Base-by-base conservation (phyloP, 345 rosid species). In the Populus deltoides region DNA sequence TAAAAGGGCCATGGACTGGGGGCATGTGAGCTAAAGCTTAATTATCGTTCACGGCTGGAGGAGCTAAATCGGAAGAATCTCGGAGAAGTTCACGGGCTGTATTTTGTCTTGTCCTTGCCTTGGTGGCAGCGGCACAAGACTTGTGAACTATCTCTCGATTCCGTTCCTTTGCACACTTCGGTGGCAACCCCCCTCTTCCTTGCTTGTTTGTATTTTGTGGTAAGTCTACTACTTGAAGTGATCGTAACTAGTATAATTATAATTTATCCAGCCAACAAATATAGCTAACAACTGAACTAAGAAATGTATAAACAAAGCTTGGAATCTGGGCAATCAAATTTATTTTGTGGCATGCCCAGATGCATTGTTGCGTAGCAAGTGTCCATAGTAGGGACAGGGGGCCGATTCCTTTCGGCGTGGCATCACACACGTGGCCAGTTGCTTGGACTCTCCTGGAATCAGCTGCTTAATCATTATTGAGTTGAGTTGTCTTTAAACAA, bases 381-480 rank as follows among this genome's bases (percentile, higher is more conserved):
- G 88, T 76, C 80, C 89, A 62, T 76, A 67, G 75, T 51, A 31
- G 70, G 75, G 29, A 25, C n/a, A 16, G 77, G 87, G 86, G 84
- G 73, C 81, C 77, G 81, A 77, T 77, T 55, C 83, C 80, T 75
- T 79, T 47, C 63, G 87, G 83, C 82, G 80, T 80, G 75, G 70
- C 78, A 81, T 72, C 81, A 82, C 88, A 82, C 88, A 85, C 87
- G 86, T 88, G 88, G 85, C 70, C 79, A 49, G 68, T 45, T 80
- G 78, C 70, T 72, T 75, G 29, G 45, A n/a, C 51, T 29, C 55
- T 59, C 69, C 68, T 74, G 70, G 86, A 80, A 80, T 75, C 78
- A 78, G 25, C 75, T 27, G 61, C 5, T 31, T 65, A 71, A 13
- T 31, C 72, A 22, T 41, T 24, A n/a, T 67, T 31, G n/a, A 22